Conservation (phyloP, 257 asterid genomes). For the Solanum appendiculatum region DNA sequence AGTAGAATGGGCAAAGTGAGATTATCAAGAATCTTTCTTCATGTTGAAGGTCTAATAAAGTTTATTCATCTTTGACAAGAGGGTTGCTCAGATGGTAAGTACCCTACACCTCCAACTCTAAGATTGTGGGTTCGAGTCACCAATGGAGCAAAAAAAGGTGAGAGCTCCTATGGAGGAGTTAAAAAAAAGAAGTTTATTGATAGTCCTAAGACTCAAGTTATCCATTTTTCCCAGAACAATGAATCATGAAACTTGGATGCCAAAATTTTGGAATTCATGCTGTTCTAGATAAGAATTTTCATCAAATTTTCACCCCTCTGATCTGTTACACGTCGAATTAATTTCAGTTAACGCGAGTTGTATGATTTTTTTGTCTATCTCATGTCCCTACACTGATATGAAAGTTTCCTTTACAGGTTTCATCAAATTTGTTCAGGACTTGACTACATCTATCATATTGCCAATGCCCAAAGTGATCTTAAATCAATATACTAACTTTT, state of each 20-base stretch:
- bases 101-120: neutral
- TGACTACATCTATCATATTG: constrained; percentile 17
- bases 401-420: constrained; percentile 36
- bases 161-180: neutral
- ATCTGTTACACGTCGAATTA: accelerated
- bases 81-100: neutral
- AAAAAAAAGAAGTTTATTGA: neutral
- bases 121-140: neutral
- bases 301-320: neutral
- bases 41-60: neutral
- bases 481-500: neutral
- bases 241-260: neutral
- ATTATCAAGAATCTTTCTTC: neutral
- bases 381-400: neutral
- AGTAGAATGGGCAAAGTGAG: neutral
- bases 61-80: neutral
- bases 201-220: neutral
- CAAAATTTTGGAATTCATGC: neutral
- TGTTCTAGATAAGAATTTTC: neutral
- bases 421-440: constrained; percentile 63
- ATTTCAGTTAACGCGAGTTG: neutral
- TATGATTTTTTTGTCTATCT: neutral
- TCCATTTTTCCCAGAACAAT: neutral
- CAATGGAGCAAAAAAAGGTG: neutral
- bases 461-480: neutral